Evolutionary conservation across 805 yeast genomes (phyloP).

Genomic region (Schizosaccharomyces cryophilus): DNA sequence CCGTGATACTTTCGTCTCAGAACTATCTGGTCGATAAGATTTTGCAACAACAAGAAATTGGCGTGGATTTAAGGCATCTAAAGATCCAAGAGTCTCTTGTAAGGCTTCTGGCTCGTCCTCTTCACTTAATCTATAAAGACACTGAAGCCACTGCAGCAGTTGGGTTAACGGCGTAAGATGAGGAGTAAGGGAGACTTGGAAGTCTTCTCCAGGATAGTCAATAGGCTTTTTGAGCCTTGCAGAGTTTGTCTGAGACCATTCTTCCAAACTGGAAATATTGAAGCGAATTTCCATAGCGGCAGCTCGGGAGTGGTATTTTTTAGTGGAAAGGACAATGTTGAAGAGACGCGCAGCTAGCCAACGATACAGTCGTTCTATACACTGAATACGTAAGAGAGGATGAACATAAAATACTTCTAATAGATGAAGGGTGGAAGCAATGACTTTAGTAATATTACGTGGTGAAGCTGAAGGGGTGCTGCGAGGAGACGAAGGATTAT

Average conservation of each 20-base stretch:
- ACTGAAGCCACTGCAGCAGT: conserved; percentile 73
- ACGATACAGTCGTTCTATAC: conserved; percentile 51
- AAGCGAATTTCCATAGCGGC: conserved; percentile 75
- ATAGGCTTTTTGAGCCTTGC: not conserved
- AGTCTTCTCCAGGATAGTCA: not conserved
- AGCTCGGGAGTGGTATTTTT: conserved; percentile 51
- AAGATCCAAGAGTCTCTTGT: conserved; percentile 26
- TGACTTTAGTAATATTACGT: conserved; percentile 52
- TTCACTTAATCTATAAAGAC: conserved; percentile 44
- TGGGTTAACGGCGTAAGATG: conserved; percentile 56
- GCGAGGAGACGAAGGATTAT: conserved; percentile 57
- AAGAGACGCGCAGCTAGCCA: conserved; percentile 54
- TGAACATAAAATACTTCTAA: conserved; percentile 61
- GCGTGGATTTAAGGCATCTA: conserved; percentile 36
- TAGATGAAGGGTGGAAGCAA: conserved; percentile 73
- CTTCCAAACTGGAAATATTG: conserved; percentile 67
- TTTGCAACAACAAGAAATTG: conserved; percentile 51
- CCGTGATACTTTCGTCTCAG: conserved; percentile 43
- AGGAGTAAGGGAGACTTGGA: not conserved
- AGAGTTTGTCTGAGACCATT: conserved; percentile 58
- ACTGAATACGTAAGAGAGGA: conserved; percentile 51
- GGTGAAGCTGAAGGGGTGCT: conserved; percentile 80
- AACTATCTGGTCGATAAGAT: conserved; percentile 61
- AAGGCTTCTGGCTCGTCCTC: conserved; percentile 16
- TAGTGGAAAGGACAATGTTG: conserved; percentile 42